Evolutionary conservation across 345 rosid species (phyloP).

Genomic region (Mercurialis annua): DNA sequence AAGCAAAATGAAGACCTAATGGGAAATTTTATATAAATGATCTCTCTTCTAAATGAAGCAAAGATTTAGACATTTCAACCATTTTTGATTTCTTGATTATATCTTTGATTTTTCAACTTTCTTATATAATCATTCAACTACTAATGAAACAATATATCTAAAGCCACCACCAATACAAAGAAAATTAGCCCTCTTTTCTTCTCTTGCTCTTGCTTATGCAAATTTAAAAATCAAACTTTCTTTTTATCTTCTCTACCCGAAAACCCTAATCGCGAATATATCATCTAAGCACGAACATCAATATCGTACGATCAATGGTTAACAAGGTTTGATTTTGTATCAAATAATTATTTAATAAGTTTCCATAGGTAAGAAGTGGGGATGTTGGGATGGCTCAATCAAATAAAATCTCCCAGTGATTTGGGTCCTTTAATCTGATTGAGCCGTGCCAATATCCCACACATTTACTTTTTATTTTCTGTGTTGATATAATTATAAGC

Average conservation of each 20-base stretch:
- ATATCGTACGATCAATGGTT: not conserved
- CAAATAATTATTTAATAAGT: conserved; percentile 8
- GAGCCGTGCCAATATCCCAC: conserved; percentile 76
- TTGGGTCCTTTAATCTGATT: conserved; percentile 65
- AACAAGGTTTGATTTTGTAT: not conserved
- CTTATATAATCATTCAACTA: conserved; percentile 1
- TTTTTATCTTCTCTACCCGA: not conserved
- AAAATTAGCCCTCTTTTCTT: not conserved
- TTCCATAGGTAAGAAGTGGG: not conserved
- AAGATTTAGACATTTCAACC: conserved; percentile 60
- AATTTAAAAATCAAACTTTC: not conserved
- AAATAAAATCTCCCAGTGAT: conserved; percentile 40
- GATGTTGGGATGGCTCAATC: conserved; percentile 74
- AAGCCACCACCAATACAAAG: not conserved
- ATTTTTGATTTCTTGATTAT: conserved; percentile 25
- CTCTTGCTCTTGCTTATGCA: not conserved
- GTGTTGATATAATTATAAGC: too few relatives aligned
- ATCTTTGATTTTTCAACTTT: conserved; percentile 6
- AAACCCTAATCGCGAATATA: too few relatives aligned
- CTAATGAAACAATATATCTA: too few relatives aligned
- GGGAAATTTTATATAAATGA: conserved; percentile 13
- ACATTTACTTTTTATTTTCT: not conserved
- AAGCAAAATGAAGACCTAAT: conserved; percentile 20
- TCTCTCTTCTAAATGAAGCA: conserved; percentile 23
- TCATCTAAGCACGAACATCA: not conserved